phyloP scores from a whole-genome alignment of 2,329 filamentous ascomycete genomes.

The Epichloe festucae region DNA sequence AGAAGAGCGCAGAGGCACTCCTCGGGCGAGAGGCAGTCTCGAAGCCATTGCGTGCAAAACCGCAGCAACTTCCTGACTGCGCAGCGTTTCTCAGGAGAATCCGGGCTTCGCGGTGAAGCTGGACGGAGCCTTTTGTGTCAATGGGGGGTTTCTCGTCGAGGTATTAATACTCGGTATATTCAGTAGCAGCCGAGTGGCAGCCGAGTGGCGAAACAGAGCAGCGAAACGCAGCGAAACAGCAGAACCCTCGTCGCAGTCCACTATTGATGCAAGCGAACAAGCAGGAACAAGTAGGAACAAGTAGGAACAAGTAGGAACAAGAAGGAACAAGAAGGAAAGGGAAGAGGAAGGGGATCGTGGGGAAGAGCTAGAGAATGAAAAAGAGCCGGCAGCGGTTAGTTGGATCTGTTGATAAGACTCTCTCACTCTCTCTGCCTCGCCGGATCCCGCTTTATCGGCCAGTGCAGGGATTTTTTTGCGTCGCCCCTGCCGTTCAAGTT shows the following conservation, averaged over 20 bases:
- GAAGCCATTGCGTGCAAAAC: slow-evolving; percentile 13
- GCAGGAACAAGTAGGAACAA: background rate
- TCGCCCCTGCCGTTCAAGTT: background rate
- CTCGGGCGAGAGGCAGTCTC: slow-evolving; percentile 13
- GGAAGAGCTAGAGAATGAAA: background rate
- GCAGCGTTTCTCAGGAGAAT: background rate
- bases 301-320: background rate
- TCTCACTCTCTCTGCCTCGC: too few species aligned
- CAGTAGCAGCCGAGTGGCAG: background rate
- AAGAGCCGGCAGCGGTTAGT: background rate
- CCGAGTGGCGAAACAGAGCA: background rate
- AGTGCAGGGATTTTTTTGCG: slow-evolving; percentile 3
- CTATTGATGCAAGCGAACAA: background rate
- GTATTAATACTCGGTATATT: too few species aligned
- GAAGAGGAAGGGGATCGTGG: background rate
- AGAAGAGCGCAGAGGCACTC: slow-evolving; percentile 11
- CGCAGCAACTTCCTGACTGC: background rate
- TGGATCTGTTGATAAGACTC: background rate
- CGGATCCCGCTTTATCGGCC: slow-evolving; percentile 5
- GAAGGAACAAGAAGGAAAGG: background rate
- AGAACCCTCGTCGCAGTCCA: background rate
- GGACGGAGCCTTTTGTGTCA: background rate
- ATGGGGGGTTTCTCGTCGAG: background rate
- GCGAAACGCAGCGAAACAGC: background rate
- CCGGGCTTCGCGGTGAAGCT: background rate